Base-by-base conservation (phyloP, 2,329 filamentous ascomycete species). In the Hypoxylon sp. region DNA sequence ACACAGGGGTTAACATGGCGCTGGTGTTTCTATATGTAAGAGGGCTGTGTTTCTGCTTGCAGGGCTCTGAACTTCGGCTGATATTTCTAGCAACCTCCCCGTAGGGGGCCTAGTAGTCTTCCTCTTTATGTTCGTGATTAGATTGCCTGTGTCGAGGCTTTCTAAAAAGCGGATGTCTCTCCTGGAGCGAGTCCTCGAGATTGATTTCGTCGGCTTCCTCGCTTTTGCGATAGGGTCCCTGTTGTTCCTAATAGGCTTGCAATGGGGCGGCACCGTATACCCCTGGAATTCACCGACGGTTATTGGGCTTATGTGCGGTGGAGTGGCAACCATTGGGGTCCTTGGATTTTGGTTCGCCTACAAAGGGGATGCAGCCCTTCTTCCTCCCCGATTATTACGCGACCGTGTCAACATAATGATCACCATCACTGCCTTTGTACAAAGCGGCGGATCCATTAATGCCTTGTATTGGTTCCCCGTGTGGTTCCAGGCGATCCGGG, bases 231-330 rank as follows among this genome's bases (percentile, higher is more conserved):
- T 66, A 2, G 72, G 80, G 1, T 79, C 82, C 13, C 73, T 83
- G 28, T 83, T 81, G 71, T 78, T 85, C 6, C 71, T 86, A 1
- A 73, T 86, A 11, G 84, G 82, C 4, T 73, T 86, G 6, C 80
- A 85, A 66, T 85, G 79, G 78, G 80, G 80, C 28, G 80, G 80
- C 6, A 76, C 73, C 11, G 71, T 74, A n/a, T 76, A 79, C 36
- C n/a, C 75, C 0, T 84, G 82, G 82, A 72, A 72, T 25, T 73
- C 72, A 14, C 65, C 74, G 9, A 73, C 71, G 7, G 76, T 82
- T 36, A 77, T 83, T 34, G 80, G 76, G 1, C 76, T 82, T 1
- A 72, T 83, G 28, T 77, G 79, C 34, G 73, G 77, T 9, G 78
- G 76, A 9, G 71, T 68, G 25, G 71, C 78, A 10, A 72, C 76